Base-by-base conservation (phyloP, 352 stramenopile genomes). In the Pythium apleroticum region DNA sequence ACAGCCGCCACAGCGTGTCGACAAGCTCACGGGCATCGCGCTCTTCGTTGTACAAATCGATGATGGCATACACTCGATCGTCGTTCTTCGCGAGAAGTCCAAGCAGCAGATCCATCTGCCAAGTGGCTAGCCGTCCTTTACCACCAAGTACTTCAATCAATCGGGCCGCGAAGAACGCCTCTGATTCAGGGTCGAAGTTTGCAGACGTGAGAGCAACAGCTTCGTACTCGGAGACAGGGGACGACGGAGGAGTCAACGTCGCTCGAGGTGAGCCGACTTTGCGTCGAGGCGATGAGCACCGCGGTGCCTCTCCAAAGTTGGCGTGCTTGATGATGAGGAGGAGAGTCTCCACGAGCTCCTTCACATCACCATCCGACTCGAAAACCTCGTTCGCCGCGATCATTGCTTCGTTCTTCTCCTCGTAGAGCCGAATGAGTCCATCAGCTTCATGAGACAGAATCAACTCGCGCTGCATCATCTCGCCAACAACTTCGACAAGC, bases 281-380 rank as follows among this genome's bases (percentile, higher is more conserved):
- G 5, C 66, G 60, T 20, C 60, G 60, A 15, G 63, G 68, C 17
- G 67, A 75, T 0, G 60, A 65, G 49, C 63, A 74, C 8, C 39
- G 60, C 1, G 69, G 68, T 1, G 72, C 64, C 6, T 63, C 64
- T 17, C 76, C 80, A 66, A 92, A 89, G 28, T 81, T 77, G 0
- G 85, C 85, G 54, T 94, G 85, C 60, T 94, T 94, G 22, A 94
- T 83, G 17, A 94, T 80, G 7, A 94, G 56, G n/a, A 90, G 63
- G 56, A 94, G 49, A 22, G 85, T 94, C 52, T 94, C 85, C 22
- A 91, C 81, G 5, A 94, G 68, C 52, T 94, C 85, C 25, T 83
- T 83, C 12, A 90, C 74, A 46, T 94, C 85, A 14, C 77, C 75
- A 49, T 94, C 85, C 2, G 78, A 77, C 28, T 84, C 77, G 60